Evolutionary conservation across 2,329 filamentous ascomycete species (phyloP).

Genomic region (Torrubiellomyces zombiae): DNA sequence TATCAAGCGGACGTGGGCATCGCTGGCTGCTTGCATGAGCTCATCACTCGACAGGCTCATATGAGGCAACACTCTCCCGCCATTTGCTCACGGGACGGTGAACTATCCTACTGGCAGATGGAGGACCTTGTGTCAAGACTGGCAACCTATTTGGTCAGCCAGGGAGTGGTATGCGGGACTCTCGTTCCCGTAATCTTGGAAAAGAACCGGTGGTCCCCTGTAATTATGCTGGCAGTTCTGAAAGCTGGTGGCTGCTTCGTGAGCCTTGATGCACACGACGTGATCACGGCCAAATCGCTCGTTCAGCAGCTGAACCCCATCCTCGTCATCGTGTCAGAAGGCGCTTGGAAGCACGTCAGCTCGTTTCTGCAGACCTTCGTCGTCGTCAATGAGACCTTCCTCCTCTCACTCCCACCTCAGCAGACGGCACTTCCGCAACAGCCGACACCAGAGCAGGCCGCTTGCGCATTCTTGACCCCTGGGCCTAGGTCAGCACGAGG

Average conservation of each 20-base stretch:
- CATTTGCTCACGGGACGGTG: slow-evolving; percentile 27
- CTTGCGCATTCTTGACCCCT: slow-evolving; percentile 45
- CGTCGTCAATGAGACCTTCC: slow-evolving; percentile 24
- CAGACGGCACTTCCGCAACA: slow-evolving; percentile 13
- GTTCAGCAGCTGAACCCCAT: slow-evolving; percentile 25
- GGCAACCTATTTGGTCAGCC: slow-evolving; percentile 28
- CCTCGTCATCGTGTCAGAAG: slow-evolving; percentile 27
- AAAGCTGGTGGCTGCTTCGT: slow-evolving; percentile 39
- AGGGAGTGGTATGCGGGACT: slow-evolving; percentile 33
- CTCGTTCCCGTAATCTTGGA: slow-evolving; percentile 52
- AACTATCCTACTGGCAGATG: slow-evolving; percentile 24
- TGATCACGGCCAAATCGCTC: slow-evolving; percentile 22
- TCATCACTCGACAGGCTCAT: slow-evolving; percentile 24
- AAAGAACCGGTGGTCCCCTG: slow-evolving; percentile 51
- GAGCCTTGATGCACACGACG: slow-evolving; percentile 28
- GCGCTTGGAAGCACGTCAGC: slow-evolving; percentile 21
- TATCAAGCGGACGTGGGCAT: slow-evolving; percentile 20
- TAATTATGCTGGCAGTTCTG: slow-evolving; percentile 52
- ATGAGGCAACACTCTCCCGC: slow-evolving; percentile 22
- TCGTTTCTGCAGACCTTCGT: slow-evolving; percentile 22
- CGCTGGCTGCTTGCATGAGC: slow-evolving; percentile 25
- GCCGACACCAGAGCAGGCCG: slow-evolving; percentile 27
- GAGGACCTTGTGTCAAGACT: slow-evolving; percentile 20
- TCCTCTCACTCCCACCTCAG: slow-evolving; percentile 17
- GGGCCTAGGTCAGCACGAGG: slow-evolving; percentile 35